phyloP scores from a whole-genome alignment of 1,284 basidiomycete genomes.

The Pyrrhoderma lamaoense region DNA sequence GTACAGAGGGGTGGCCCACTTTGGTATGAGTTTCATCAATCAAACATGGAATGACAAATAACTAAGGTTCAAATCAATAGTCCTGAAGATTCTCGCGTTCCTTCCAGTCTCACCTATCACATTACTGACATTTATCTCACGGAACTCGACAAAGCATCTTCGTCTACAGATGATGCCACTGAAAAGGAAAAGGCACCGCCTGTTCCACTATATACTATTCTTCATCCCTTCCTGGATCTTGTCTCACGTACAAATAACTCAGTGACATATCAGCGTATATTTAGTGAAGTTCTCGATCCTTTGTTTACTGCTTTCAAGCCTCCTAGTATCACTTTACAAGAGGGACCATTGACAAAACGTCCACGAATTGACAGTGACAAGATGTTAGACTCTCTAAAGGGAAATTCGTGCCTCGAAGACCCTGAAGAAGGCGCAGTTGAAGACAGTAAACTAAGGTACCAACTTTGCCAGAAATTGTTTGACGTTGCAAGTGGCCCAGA shows the following conservation, averaged over 20 bases:
- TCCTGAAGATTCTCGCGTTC: constrained; percentile 65
- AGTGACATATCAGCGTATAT: constrained; percentile 62
- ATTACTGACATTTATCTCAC: constrained; percentile 86
- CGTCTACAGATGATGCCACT: constrained; percentile 5
- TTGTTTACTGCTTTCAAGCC: constrained; percentile 43
- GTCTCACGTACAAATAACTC: constrained; percentile 58
- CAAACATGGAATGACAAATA: too few species aligned
- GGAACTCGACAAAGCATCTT: constrained; percentile 76
- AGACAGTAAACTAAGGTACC: constrained; percentile 41
- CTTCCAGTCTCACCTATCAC: constrained; percentile 78
- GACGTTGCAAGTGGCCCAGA: constrained; percentile 67
- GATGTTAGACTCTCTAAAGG: constrained; percentile 36
- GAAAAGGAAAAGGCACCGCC: constrained; percentile 27
- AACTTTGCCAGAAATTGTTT: constrained; percentile 62
- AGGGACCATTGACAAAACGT: constrained; percentile 31
- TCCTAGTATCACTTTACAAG: background rate
- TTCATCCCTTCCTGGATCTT: constrained; percentile 63
- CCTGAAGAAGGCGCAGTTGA: constrained; percentile 33
- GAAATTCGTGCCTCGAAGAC: constrained; percentile 42
- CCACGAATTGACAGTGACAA: constrained; percentile 29
- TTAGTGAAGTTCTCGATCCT: constrained; percentile 58
- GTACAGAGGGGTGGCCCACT: constrained; percentile 62
- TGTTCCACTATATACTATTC: constrained; percentile 50
- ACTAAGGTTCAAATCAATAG: constrained; percentile 32
- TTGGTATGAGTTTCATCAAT: constrained; percentile 43